phyloP scores from a whole-genome alignment of 179 eudicot species.

The Silene coronaria region DNA sequence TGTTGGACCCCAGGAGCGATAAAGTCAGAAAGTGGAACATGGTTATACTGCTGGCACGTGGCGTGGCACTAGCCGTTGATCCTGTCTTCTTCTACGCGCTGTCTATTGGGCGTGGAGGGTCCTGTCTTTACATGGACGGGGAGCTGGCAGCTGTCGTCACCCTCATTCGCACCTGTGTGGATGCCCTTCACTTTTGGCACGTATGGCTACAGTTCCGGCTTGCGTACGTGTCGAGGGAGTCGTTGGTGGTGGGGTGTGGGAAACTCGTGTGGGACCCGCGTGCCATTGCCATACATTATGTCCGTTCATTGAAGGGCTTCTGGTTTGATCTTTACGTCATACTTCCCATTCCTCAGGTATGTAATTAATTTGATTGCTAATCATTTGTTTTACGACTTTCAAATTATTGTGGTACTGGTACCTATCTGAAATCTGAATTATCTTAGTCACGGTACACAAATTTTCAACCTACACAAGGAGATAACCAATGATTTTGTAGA shows the following conservation, averaged over 20 bases:
- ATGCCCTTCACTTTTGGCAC: slow-evolving; percentile 65
- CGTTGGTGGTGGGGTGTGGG: slow-evolving; percentile 87
- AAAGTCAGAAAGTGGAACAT: slow-evolving; percentile 65
- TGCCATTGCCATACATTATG: slow-evolving; percentile 60
- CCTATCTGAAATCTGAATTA: too few species aligned
- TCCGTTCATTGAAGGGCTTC: slow-evolving; percentile 62
- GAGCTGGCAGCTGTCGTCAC: slow-evolving; percentile 58
- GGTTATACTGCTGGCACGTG: slow-evolving; percentile 63
- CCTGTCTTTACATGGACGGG: slow-evolving; percentile 79
- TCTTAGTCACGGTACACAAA: too few species aligned
- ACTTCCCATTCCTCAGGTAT: slow-evolving; percentile 96
- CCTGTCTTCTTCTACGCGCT: slow-evolving; percentile 84
- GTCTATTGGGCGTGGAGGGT: slow-evolving; percentile 63
- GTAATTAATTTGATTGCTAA: too few species aligned
- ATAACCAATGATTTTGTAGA: too few species aligned
- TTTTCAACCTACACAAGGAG: too few species aligned
- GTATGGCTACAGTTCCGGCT: slow-evolving; percentile 81
- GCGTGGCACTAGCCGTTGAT: slow-evolving; percentile 72
- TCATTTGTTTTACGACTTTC: too few species aligned
- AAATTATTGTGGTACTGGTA: too few species aligned
- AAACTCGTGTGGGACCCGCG: slow-evolving; percentile 92
- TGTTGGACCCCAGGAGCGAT: slow-evolving; percentile 71
- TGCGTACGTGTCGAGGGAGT: slow-evolving; percentile 84
- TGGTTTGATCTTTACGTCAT: slow-evolving; percentile 87
- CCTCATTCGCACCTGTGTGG: slow-evolving; percentile 52